These are phyloP conservation scores for Geosiphon pyriformis DNA, from an alignment of 192 early-diverging fungal species.

Conservation along the genomic window DNA sequence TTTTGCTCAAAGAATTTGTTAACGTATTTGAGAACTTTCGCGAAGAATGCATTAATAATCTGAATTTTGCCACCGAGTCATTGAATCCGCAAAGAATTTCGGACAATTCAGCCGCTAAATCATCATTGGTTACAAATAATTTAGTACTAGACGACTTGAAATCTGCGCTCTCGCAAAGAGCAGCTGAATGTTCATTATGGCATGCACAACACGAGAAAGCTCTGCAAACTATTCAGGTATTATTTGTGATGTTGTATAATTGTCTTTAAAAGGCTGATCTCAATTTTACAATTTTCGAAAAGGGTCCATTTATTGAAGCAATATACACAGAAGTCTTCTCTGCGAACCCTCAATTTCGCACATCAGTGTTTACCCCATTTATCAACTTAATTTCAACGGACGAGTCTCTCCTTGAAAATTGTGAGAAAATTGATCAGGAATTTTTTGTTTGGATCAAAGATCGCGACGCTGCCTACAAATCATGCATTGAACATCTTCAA, in stretches of 20 bases:
- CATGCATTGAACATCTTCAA: constrained; percentile 12
- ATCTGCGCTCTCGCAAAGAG: constrained; percentile 13
- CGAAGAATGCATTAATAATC: neutral
- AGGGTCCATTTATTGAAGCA: constrained; percentile 3
- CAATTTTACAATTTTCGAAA: too few species aligned
- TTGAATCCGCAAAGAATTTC: too few species aligned
- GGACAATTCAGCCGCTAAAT: too few species aligned
- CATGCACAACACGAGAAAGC: constrained; percentile 20
- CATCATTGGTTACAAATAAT: neutral
- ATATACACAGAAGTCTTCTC: constrained; percentile 11
- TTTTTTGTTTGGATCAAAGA: constrained; percentile 16
- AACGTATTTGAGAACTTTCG: neutral
- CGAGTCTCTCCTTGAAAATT: neutral
- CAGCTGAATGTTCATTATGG: constrained; percentile 20
- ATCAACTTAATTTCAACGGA: constrained; percentile 3
- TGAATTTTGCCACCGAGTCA: too few species aligned
- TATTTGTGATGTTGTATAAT: too few species aligned
- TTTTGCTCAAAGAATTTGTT: constrained; percentile 5
- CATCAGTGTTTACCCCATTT: neutral
- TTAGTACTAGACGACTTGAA: constrained; percentile 8
- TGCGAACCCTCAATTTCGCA: neutral
- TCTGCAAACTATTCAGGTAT: constrained; percentile 16
- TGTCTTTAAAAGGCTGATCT: too few species aligned
- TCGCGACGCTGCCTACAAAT: constrained; percentile 1
- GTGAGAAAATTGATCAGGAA: constrained; percentile 8